phyloP scores from a whole-genome alignment of 192 early-diverging fungal species.

The Coemansia sp. region DNA sequence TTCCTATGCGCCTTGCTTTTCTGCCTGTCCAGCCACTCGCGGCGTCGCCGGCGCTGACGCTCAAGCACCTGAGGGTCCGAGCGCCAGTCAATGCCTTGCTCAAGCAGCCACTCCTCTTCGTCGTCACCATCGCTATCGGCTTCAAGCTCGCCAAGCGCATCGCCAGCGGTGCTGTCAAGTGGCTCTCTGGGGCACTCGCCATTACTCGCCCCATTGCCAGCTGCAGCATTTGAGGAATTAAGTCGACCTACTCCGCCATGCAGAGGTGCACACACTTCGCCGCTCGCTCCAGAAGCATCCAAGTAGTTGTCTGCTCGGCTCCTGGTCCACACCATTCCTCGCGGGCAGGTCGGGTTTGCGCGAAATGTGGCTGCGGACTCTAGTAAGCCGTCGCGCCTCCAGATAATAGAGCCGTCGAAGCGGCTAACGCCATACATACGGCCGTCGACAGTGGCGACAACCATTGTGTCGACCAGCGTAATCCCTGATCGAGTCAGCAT shows the following conservation, averaged over 20 bases:
- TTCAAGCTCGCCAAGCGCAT: neutral
- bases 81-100: conserved; percentile 53
- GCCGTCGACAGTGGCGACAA: conserved; percentile 50
- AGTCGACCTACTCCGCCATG: neutral
- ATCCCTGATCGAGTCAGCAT: conserved; percentile 36
- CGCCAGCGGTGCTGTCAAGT: neutral
- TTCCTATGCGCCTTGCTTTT: neutral
- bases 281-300: neutral
- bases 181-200: neutral
- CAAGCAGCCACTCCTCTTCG: conserved; percentile 53
- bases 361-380: conserved; percentile 6
- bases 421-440: conserved; percentile 48
- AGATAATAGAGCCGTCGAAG: conserved; percentile 41
- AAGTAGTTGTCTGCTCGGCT: conserved; percentile 1
- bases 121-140: conserved; percentile 16
- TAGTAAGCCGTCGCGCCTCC: conserved; percentile 35
- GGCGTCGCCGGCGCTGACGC: conserved; percentile 35
- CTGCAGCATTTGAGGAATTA: neutral
- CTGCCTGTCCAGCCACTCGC: conserved; percentile 29
- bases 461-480: conserved; percentile 40
- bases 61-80: conserved; percentile 42
- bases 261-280: neutral
- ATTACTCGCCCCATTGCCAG: neutral
- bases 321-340: conserved; percentile 42
- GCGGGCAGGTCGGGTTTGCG: conserved; percentile 13